Conservation (phyloP, 495 filamentous ascomycete genomes). For the Penicillium desertorum region DNA sequence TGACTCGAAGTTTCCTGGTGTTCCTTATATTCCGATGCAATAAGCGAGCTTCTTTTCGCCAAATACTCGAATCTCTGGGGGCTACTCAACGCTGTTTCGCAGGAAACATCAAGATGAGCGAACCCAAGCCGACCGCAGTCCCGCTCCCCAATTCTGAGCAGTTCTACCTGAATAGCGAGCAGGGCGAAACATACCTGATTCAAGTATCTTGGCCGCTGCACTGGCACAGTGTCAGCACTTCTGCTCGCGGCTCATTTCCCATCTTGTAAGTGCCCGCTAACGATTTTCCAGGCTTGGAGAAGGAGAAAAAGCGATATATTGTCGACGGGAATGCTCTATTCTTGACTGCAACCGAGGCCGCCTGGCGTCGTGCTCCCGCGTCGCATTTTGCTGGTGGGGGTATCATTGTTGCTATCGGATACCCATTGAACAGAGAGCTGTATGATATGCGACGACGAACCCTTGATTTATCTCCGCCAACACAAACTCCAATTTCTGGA, state of each 20-base stretch:
- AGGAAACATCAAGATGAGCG: conserved; percentile 7
- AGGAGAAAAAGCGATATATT: conserved; percentile 15
- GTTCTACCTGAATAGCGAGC: conserved; percentile 18
- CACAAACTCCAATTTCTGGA: conserved; percentile 12
- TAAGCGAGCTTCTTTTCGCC: background rate
- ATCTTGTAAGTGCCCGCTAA: too few species aligned
- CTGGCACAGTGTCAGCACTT: too few species aligned
- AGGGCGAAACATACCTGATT: too few species aligned
- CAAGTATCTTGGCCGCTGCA: too few species aligned
- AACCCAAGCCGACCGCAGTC: conserved; percentile 12
- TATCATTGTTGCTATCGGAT: conserved; percentile 31
- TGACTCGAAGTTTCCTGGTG: too few species aligned
- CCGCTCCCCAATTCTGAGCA: conserved; percentile 30
- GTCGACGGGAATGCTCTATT: conserved; percentile 33
- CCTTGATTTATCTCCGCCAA: conserved; percentile 26
- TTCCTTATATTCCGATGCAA: background rate
- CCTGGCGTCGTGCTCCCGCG: conserved; percentile 23
- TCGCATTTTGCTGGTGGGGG: conserved; percentile 25
- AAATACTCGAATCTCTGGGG: background rate
- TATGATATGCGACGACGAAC: conserved; percentile 20
- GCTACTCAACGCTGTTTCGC: too few species aligned
- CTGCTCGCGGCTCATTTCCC: too few species aligned
- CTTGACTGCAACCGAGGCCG: conserved; percentile 29
- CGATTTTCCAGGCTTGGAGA: background rate
- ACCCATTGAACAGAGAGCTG: conserved; percentile 24